Conservation (phyloP, 331 rosid genomes). For the Acacia concinna region DNA sequence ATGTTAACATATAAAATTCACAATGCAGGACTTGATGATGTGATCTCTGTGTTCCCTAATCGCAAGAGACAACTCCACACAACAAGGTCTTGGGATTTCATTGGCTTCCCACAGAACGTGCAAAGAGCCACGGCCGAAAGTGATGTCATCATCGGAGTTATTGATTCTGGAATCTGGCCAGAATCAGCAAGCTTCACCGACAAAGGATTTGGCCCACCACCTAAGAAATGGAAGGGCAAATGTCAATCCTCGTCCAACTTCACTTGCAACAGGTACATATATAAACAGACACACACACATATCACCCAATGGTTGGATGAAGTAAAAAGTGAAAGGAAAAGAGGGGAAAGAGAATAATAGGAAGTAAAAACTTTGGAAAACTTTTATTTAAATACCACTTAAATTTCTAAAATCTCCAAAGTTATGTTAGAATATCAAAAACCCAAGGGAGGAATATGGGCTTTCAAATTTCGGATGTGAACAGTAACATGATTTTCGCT, state of each 20-base stretch:
- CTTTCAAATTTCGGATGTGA: too few relatives aligned
- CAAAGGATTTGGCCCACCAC: conserved; percentile 29
- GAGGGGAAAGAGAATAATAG: too few relatives aligned
- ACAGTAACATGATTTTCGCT: too few relatives aligned
- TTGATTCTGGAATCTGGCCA: conserved; percentile 39
- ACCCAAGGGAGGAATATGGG: too few relatives aligned
- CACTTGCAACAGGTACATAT: conserved; percentile 31
- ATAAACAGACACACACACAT: too few relatives aligned
- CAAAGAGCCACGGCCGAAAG: conserved; percentile 17
- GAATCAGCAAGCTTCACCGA: conserved; percentile 35
- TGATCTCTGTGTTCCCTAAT: conserved; percentile 33
- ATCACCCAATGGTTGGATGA: too few relatives aligned
- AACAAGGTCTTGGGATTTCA: conserved; percentile 40
- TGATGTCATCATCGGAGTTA: conserved; percentile 30
- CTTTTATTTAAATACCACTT: too few relatives aligned
- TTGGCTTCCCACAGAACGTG: conserved; percentile 27
- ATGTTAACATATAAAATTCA: not conserved
- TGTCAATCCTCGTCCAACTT: conserved; percentile 21
- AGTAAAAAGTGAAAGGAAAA: too few relatives aligned
- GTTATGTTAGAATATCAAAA: too few relatives aligned
- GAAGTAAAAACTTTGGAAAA: too few relatives aligned
- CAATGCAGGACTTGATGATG: conserved; percentile 34
- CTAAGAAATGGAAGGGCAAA: conserved; percentile 37
- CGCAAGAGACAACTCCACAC: conserved; percentile 30
- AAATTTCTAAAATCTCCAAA: too few relatives aligned